phyloP scores from a whole-genome alignment of 2,329 filamentous ascomycete genomes.

The Pezicula radicicola region DNA sequence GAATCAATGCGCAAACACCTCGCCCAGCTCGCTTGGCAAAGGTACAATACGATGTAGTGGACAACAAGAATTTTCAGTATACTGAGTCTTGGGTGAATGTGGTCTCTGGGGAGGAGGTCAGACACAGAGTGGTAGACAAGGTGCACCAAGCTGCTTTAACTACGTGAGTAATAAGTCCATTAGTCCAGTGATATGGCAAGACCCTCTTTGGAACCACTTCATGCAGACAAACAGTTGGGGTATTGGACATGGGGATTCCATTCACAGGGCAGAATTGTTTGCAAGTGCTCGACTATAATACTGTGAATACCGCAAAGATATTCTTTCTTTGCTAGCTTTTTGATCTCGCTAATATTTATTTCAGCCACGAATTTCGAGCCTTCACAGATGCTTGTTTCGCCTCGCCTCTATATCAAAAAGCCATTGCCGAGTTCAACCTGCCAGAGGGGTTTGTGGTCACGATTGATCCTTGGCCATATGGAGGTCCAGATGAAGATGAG shows the following conservation, averaged over 20 bases:
- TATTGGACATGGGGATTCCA: no score
- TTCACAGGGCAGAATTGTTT: neutral
- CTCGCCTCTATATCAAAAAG: slow-evolving; percentile 47
- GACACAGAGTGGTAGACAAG: slow-evolving; percentile 43
- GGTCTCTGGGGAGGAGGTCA: slow-evolving; percentile 35
- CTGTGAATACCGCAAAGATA: neutral
- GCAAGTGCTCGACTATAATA: neutral
- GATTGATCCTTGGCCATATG: slow-evolving; percentile 51
- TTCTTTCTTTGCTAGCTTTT: no score
- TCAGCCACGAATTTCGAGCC: slow-evolving; percentile 39
- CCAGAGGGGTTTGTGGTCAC: slow-evolving; percentile 50
- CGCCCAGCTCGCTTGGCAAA: slow-evolving; percentile 46
- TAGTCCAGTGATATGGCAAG: neutral
- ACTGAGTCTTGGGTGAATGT: slow-evolving; percentile 51
- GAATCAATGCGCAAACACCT: slow-evolving; percentile 29
- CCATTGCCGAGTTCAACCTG: slow-evolving; percentile 43
- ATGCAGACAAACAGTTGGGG: no score
- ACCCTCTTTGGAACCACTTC: no score
- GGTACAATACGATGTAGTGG: slow-evolving; percentile 54
- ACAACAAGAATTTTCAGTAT: slow-evolving; percentile 48
- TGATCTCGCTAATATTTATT: slow-evolving; percentile 9
- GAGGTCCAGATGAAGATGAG: slow-evolving; percentile 41
- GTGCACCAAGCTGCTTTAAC: slow-evolving; percentile 45
- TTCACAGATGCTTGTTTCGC: slow-evolving; percentile 45
- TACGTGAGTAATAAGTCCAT: slow-evolving; percentile 26